Conservation (phyloP, 495 filamentous ascomycete genomes). For the Astrothelium macrocarpum region DNA sequence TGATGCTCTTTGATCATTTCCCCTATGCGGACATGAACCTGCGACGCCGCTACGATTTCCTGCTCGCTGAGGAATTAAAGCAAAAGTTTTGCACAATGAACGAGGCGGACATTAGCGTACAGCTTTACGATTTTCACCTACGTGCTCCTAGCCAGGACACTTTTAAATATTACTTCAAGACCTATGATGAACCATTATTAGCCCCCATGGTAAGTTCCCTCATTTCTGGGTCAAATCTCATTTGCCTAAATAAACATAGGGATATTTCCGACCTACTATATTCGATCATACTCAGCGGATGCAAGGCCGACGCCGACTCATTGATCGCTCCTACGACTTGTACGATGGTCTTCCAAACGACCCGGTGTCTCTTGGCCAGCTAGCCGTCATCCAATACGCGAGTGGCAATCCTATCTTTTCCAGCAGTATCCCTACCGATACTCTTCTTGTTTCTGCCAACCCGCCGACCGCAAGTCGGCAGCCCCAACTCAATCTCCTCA, state of each 20-base stretch:
- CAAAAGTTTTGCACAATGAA: slow-evolving; percentile 79
- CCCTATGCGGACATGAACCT: slow-evolving; percentile 91
- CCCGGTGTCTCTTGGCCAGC: slow-evolving; percentile 75
- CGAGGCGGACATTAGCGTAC: slow-evolving; percentile 71
- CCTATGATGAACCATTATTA: slow-evolving; percentile 85
- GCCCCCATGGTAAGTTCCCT: slow-evolving; percentile 64
- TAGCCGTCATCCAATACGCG: slow-evolving; percentile 45
- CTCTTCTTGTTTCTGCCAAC: slow-evolving; percentile 39
- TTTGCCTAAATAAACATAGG: slow-evolving; percentile 17
- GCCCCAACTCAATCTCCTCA: slow-evolving; percentile 34
- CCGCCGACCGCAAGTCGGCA: slow-evolving; percentile 31
- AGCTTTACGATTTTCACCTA: slow-evolving; percentile 77
- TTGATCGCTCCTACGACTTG: slow-evolving; percentile 79
- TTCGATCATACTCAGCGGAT: slow-evolving; percentile 78
- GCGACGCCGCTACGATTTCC: slow-evolving; percentile 77
- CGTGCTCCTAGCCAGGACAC: slow-evolving; percentile 82
- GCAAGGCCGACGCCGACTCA: slow-evolving; percentile 60
- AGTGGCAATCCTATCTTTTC: slow-evolving; percentile 44
- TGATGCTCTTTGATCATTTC: slow-evolving; percentile 93
- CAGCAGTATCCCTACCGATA: slow-evolving; percentile 44
- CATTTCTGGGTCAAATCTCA: background rate
- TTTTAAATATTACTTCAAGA: slow-evolving; percentile 84
- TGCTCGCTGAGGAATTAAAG: slow-evolving; percentile 92
- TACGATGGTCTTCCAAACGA: slow-evolving; percentile 90
- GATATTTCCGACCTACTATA: slow-evolving; percentile 69